phyloP scores from a whole-genome alignment of 2,329 filamentous ascomycete genomes.

The Trichoderma pleuroti region DNA sequence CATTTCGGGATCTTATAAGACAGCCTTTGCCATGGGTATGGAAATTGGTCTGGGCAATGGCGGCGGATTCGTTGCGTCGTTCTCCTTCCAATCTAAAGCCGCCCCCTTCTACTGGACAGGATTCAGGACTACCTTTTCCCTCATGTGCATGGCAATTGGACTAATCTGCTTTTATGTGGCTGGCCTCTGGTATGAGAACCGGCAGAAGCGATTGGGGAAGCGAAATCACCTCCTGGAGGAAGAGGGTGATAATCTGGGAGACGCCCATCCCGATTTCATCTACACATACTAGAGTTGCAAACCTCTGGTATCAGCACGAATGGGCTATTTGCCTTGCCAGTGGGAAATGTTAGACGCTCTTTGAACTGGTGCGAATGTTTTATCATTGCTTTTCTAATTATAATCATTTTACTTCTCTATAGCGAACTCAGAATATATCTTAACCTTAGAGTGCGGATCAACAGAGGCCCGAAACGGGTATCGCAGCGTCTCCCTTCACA shows the following conservation, averaged over 20 bases:
- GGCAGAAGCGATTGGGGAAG: constrained; percentile 1
- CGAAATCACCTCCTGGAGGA: not conserved
- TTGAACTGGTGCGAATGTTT: not conserved
- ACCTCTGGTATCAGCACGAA: not conserved
- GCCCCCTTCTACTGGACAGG: constrained; percentile 10
- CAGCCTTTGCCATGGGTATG: constrained; percentile 14
- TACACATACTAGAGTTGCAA: not conserved
- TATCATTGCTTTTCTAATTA: not conserved
- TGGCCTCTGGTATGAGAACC: constrained; percentile 10
- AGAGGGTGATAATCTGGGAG: constrained; percentile 12
- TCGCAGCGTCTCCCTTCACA: not conserved
- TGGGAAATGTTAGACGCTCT: not conserved
- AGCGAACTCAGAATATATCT: not conserved
- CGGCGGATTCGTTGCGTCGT: constrained; percentile 10
- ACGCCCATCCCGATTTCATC: constrained; percentile 8
- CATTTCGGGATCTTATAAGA: constrained; percentile 6
- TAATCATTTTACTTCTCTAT: not conserved
- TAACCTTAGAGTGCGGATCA: not conserved
- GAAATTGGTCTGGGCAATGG: constrained; percentile 14
- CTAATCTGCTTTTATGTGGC: constrained; percentile 1
- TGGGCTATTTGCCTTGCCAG: not conserved
- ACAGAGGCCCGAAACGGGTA: not conserved
- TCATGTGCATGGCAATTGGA: constrained; percentile 4
- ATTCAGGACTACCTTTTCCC: constrained; percentile 6
- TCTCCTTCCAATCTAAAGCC: not conserved